Percentiles rank a stretch among this genome's conserved stretches.
Conservation (phyloP, 2,329 filamentous ascomycete species). For the Rosellinia necatrix region DNA sequence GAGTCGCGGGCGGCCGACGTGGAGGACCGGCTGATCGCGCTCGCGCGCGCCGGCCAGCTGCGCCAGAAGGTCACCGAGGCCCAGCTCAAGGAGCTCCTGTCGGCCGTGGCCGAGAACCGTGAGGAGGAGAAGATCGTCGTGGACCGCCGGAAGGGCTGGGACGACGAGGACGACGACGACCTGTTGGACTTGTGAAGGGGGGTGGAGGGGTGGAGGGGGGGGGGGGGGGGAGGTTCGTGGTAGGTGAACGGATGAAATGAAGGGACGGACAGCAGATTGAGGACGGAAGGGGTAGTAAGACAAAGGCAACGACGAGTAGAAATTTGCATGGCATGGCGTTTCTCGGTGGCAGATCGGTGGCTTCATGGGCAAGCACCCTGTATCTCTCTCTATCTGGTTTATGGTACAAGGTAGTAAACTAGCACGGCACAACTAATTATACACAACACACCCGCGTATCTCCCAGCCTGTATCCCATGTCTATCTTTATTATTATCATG, state of each 20-base stretch:
- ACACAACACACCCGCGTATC: constrained; percentile 10
- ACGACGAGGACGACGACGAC: constrained; percentile 82
- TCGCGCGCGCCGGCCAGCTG: constrained; percentile 86
- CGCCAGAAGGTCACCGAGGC: constrained; percentile 86
- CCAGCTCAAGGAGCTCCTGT: constrained; percentile 90
- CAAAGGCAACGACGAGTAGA: no score
- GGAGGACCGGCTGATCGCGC: constrained; percentile 89
- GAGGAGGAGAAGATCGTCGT: constrained; percentile 87
- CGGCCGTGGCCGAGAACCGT: constrained; percentile 79
- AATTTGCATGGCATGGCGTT: constrained; percentile 38
- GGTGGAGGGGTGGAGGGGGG: background rate
- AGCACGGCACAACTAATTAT: constrained; percentile 18
- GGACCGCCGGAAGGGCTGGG: constrained; percentile 78
- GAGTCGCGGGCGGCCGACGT: constrained; percentile 86
- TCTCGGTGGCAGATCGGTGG: constrained; percentile 18
- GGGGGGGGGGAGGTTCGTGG: no score
- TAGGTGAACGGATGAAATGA: background rate
- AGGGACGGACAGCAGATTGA: background rate
- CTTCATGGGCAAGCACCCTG: constrained; percentile 10
- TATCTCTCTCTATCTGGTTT: constrained; percentile 20
- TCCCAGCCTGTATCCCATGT: background rate
- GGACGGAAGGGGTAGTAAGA: constrained; percentile 9
- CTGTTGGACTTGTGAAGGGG: constrained; percentile 61
- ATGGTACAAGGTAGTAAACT: constrained; percentile 17
- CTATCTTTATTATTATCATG: background rate